phyloP scores from a whole-genome alignment of 106 monocot genomes.

The Dendrobium chrysotoxum region DNA sequence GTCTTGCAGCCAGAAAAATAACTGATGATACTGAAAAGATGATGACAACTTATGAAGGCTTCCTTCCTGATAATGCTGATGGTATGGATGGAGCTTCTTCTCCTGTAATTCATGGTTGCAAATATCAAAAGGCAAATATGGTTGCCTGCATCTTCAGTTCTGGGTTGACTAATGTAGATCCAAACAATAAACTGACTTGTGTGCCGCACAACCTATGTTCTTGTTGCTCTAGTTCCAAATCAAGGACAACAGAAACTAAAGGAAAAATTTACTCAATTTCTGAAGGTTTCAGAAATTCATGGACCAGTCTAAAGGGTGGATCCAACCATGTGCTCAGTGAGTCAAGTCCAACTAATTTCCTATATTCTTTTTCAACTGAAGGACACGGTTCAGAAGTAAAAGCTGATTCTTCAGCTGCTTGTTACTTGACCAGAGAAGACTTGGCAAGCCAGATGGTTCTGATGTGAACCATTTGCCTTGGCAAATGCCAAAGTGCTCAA shows the following conservation, averaged over 20 bases:
- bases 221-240: neutral
- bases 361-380: neutral
- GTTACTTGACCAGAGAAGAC: neutral
- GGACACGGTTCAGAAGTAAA: neutral
- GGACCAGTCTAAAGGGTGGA: slow-evolving; percentile 2
- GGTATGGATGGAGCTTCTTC: neutral
- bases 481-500: neutral
- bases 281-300: neutral
- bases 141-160: neutral
- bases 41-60: neutral
- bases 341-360: neutral
- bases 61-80: neutral
- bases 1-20: neutral
- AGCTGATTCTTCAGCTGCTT: neutral
- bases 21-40: neutral
- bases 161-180: neutral
- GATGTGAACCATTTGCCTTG: neutral
- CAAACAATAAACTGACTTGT: neutral
- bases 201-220: neutral
- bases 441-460: neutral
- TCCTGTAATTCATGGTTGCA: neutral
- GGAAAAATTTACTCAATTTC: neutral
- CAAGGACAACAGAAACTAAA: neutral
- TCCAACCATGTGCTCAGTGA: neutral
- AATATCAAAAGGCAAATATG: neutral